Base-by-base conservation (phyloP, 1,284 basidiomycete species). In the Porogramme epimiltina region DNA sequence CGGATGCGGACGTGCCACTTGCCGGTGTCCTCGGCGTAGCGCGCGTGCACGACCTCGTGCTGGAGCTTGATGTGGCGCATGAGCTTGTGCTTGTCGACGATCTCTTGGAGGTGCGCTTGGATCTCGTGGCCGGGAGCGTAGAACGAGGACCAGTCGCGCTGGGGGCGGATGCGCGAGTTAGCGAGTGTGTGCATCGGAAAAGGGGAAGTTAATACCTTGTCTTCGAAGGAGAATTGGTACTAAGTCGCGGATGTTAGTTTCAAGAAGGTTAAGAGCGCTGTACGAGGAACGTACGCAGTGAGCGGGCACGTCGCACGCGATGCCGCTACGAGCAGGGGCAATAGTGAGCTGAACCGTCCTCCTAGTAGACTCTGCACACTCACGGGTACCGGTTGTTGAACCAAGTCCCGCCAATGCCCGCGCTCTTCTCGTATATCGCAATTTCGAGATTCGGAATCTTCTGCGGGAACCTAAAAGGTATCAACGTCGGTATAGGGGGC, bases 61-160 rank as follows among this genome's bases (percentile, higher is more conserved):
- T 71, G 70, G 15, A 84, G 74, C 47, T 78, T 78, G 60, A 84
- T 78, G 62, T 76, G 77, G 3, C 73, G 73, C 49, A 72, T 66
- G 33, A 87, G 71, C 48, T 79, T 75, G 66, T 82, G 84, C 62
- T 82, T 85, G 24, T 82, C 77, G 9, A 77, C 80, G n/a, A 84
- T 72, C 34, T 68, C 65, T 48, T 80, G 71, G 24, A 86, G 65
- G 60, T 85, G 82, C 3, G 65, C 62, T 26, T 70, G 76, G 40
- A 86, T 85, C 64, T 87, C 83, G 3, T 74, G 66, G 1, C 82
- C 82, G 3, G 78, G 70, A 2, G 82, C 75, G 54, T 82, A 86
- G 65, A 83, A 85, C 13, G 74, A 63, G 5, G 81, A 81, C 83
- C 82, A 85, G 59, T 82, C 70, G 13, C 73, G 74, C 78, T 84